phyloP scores from a whole-genome alignment of 805 yeast species.

The Osmozyma mogii region DNA sequence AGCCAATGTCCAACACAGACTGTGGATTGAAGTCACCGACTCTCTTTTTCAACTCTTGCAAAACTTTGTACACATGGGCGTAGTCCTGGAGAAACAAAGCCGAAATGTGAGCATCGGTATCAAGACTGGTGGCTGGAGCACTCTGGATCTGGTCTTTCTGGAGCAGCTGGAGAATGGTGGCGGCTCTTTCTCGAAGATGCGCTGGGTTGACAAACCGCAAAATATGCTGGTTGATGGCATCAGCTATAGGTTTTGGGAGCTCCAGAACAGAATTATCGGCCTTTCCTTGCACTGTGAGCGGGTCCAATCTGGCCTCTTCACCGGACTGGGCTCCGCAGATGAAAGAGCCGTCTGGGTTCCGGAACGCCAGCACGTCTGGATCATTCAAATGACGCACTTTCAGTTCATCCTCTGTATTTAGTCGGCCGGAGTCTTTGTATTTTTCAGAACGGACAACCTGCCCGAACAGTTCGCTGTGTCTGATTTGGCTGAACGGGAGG shows the following conservation, averaged over 20 bases:
- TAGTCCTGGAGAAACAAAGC: conserved; percentile 77
- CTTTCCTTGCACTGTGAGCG: conserved; percentile 49
- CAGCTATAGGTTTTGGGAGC: conserved; percentile 50
- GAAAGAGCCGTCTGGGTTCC: conserved; percentile 33
- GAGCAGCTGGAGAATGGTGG: conserved; percentile 44
- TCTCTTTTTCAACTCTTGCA: conserved; percentile 56
- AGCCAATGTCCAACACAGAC: conserved; percentile 69
- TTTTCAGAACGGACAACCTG: conserved; percentile 17
- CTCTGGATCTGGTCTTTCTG: conserved; percentile 47
- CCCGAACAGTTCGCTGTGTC: conserved; percentile 19
- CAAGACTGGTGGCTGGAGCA: conserved; percentile 34
- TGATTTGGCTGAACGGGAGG: conserved; percentile 2
- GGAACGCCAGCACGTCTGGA: conserved; percentile 21
- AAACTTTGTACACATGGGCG: conserved; percentile 56
- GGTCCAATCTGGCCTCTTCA: conserved; percentile 51
- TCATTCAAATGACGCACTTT: conserved; percentile 2
- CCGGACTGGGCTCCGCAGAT: conserved; percentile 36
- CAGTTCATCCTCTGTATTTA: too few species aligned
- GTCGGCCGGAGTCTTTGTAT: conserved; percentile 5
- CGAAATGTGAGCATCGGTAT: conserved; percentile 75
- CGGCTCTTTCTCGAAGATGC: conserved; percentile 53
- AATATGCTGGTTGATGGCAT: conserved; percentile 58
- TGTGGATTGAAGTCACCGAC: conserved; percentile 56
- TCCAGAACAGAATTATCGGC: conserved; percentile 42
- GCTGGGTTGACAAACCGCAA: conserved; percentile 54